These are phyloP conservation scores for Macrophomina tecta DNA, from an alignment of 2,329 filamentous ascomycete genomes.

Conservation along the genomic window DNA sequence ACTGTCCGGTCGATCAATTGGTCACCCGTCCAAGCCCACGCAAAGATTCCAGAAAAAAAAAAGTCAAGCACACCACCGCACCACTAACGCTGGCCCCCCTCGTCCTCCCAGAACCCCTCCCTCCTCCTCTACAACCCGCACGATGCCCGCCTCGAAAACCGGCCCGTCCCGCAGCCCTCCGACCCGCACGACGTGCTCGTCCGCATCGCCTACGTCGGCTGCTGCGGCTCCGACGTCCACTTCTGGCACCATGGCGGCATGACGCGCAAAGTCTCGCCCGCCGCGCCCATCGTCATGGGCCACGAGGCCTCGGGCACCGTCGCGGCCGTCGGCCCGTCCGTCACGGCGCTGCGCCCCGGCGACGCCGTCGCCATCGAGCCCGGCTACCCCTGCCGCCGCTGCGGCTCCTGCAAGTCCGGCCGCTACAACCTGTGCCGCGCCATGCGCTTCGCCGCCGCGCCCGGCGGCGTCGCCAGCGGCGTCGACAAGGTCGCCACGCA, in stretches of 20 bases:
- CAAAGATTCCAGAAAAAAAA: too few relatives aligned
- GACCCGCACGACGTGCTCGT: conserved; percentile 51
- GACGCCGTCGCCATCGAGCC: conserved; percentile 27
- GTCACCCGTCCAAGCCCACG: too few relatives aligned
- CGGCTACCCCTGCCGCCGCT: conserved; percentile 26
- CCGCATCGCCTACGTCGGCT: conserved; percentile 52
- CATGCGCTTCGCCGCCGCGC: conserved; percentile 87
- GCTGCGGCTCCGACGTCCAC: conserved; percentile 42
- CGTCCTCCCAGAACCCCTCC: conserved; percentile 45
- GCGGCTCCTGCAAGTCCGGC: conserved; percentile 51
- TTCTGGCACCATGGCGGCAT: conserved; percentile 28
- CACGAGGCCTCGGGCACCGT: conserved; percentile 25
- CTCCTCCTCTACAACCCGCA: conserved; percentile 50
- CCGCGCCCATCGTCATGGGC: conserved; percentile 27
- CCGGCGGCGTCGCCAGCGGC: conserved; percentile 41
- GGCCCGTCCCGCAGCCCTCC: conserved; percentile 43
- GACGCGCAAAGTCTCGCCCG: conserved; percentile 19
- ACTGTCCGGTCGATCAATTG: too few relatives aligned
- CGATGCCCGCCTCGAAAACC: conserved; percentile 47
- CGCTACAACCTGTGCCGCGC: conserved; percentile 83
- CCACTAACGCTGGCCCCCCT: too few relatives aligned
- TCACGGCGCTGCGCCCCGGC: background rate
- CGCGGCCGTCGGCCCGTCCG: background rate
- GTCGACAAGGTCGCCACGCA: conserved; percentile 11
- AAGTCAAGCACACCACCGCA: too few relatives aligned